Percentiles rank a stretch among this genome's conserved stretches.
Evolutionary conservation across 1,139 yeast genomes (phyloP).

Genomic region (Meyerozyma athensensis): DNA sequence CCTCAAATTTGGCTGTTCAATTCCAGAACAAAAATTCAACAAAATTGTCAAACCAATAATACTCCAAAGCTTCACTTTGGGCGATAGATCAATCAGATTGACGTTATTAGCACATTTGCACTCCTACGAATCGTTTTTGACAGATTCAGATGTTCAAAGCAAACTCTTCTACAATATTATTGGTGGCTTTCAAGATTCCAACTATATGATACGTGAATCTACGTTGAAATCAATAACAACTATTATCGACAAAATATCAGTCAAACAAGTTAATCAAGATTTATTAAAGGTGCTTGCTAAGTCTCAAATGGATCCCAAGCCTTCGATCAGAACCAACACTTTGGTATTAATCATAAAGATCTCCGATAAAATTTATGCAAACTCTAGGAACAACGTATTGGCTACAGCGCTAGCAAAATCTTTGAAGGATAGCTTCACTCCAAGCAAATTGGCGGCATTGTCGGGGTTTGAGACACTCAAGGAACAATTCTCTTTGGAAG

Average conservation of each 20-base stretch:
- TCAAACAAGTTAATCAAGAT: constrained; percentile 84
- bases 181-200: constrained; percentile 83
- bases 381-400: constrained; percentile 64
- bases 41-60: constrained; percentile 58
- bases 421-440: constrained; percentile 73
- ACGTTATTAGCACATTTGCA: constrained; percentile 64
- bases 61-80: constrained; percentile 55
- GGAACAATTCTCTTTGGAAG: constrained; percentile 65
- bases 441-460: constrained; percentile 74
- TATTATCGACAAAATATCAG: constrained; percentile 64
- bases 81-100: constrained; percentile 75
- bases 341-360: constrained; percentile 71
- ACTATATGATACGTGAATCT: constrained; percentile 72
- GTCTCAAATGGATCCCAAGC: constrained; percentile 79
- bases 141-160: constrained; percentile 61
- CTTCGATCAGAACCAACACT: constrained; percentile 84
- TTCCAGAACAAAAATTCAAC: constrained; percentile 37
- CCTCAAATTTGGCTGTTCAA: constrained; percentile 38
- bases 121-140: constrained; percentile 44
- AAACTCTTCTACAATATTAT: constrained; percentile 64
- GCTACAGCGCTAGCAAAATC: constrained; percentile 86
- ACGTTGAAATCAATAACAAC: constrained; percentile 68
- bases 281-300: constrained; percentile 76
- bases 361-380: constrained; percentile 55
- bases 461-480: constrained; percentile 65